A percentile compares a stretch with the other conserved stretches of the same genome.
These are phyloP conservation scores for Irpex lacteus DNA, from an alignment of 1,284 basidiomycete species.

Conservation along the genomic window DNA sequence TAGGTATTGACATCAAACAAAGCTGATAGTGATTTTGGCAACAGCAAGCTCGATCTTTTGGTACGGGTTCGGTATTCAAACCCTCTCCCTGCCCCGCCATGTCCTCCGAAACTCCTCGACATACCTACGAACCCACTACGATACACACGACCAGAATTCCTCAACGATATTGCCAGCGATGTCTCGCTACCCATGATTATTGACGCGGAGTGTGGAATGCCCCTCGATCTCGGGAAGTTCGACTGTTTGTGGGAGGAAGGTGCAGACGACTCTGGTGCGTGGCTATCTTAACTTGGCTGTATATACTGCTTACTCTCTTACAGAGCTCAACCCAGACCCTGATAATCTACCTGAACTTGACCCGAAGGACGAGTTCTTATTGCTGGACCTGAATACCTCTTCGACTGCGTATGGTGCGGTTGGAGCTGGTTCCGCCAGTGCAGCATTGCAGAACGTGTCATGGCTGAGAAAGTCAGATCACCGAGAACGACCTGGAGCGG, in stretches of 20 bases:
- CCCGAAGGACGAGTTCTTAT: conserved; percentile 67
- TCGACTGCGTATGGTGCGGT: conserved; percentile 33
- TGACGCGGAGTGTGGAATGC: conserved; percentile 94
- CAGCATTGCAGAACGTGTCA: conserved; percentile 55
- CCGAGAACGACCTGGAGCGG: background rate
- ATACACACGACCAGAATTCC: conserved; percentile 82
- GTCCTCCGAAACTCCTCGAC: conserved; percentile 89
- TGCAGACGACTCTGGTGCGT: conserved; percentile 65
- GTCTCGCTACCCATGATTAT: conserved; percentile 89
- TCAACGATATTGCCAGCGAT: conserved; percentile 77
- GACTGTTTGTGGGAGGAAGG: conserved; percentile 82
- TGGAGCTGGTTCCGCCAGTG: conserved; percentile 37
- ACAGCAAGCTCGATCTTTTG: conserved; percentile 80
- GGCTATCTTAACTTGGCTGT: background rate
- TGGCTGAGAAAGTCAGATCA: conserved; percentile 86
- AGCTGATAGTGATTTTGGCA: too few species aligned
- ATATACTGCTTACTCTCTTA: background rate
- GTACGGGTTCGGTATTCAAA: conserved; percentile 92
- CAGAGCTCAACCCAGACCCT: conserved; percentile 70
- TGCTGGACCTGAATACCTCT: conserved; percentile 54
- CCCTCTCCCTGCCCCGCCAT: conserved; percentile 90
- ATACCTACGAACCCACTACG: conserved; percentile 84
- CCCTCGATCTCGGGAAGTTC: conserved; percentile 81
- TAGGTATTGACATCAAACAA: too few species aligned
- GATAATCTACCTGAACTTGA: conserved; percentile 62